Conservation (phyloP, 768 basidiomycete genomes). For the Hygrophoropsis aurantiaca region DNA sequence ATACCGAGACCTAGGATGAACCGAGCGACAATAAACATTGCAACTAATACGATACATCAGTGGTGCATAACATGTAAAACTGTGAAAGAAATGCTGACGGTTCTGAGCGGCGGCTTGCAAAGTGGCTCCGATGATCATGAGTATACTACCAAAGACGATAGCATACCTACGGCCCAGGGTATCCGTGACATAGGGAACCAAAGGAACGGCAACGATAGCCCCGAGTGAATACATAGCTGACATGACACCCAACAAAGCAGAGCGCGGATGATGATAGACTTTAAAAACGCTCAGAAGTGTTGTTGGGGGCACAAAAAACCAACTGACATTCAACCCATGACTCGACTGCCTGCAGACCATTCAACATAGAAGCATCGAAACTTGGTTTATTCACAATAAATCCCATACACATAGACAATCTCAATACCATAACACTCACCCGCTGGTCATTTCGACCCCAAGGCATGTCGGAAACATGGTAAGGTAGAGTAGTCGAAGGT, state of each 20-base stretch:
- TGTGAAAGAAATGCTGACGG: constrained; percentile 32
- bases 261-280: constrained; percentile 59
- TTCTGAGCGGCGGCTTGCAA: constrained; percentile 48
- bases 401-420: constrained; percentile 56
- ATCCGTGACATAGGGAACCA: constrained; percentile 53
- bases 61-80: not conserved
- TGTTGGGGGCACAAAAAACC: not conserved
- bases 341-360: constrained; percentile 57
- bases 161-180: constrained; percentile 49
- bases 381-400: constrained; percentile 22
- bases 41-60: constrained; percentile 35
- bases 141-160: constrained; percentile 49
- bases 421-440: constrained; percentile 58
- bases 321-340: constrained; percentile 55
- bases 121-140: constrained; percentile 49
- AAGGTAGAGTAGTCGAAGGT: constrained; percentile 54
- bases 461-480: constrained; percentile 46
- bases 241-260: constrained; percentile 55
- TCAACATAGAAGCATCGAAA: constrained; percentile 63
- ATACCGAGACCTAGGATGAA: constrained; percentile 60
- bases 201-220: constrained; percentile 50
- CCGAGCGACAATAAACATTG: constrained; percentile 58
- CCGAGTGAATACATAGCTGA: constrained; percentile 63
- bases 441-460: constrained; percentile 14
- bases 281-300: not conserved